A percentile compares a stretch with the other conserved stretches of the same genome.
phyloP scores from a whole-genome alignment of 2,329 filamentous ascomycete genomes.

The Thelonectria blattea region DNA sequence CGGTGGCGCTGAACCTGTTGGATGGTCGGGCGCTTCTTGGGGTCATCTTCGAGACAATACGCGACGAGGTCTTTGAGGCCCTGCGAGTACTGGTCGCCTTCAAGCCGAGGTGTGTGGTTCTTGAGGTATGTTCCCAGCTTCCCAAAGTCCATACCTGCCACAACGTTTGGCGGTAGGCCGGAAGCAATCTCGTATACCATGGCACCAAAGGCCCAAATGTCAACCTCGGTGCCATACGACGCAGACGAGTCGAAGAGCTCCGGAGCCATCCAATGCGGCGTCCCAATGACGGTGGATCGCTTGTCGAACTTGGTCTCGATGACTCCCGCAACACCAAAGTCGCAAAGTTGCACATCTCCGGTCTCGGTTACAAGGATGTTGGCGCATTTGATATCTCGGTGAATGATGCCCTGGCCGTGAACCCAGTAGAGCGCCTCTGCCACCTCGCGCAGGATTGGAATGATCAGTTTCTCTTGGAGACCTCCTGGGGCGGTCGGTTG shows the following conservation, averaged over 20 bases:
- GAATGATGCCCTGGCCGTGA: constrained; percentile 71
- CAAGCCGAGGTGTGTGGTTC: constrained; percentile 69
- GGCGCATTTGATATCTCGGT: constrained; percentile 76
- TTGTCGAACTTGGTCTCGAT: constrained; percentile 79
- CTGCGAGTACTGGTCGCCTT: constrained; percentile 74
- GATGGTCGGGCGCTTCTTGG: constrained; percentile 71
- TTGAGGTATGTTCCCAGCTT: constrained; percentile 64
- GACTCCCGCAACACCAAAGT: constrained; percentile 83
- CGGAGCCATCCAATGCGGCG: constrained; percentile 86
- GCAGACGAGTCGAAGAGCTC: constrained; percentile 72
- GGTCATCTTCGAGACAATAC: constrained; percentile 74
- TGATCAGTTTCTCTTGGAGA: constrained; percentile 73
- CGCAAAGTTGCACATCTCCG: constrained; percentile 79
- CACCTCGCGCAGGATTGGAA: constrained; percentile 70
- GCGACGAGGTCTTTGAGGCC: constrained; percentile 73
- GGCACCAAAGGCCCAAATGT: constrained; percentile 86
- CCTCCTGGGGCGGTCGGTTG: constrained; percentile 69
- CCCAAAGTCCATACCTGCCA: constrained; percentile 54
- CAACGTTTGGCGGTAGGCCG: constrained; percentile 74
- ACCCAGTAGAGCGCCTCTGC: constrained; percentile 72
- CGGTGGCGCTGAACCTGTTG: constrained; percentile 72
- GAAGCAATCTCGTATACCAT: constrained; percentile 83
- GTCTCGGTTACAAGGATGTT: constrained; percentile 82
- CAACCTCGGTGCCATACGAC: constrained; percentile 74
- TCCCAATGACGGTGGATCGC: constrained; percentile 80